phyloP scores from a whole-genome alignment of 331 rosid genomes.

The Malus hybrid region DNA sequence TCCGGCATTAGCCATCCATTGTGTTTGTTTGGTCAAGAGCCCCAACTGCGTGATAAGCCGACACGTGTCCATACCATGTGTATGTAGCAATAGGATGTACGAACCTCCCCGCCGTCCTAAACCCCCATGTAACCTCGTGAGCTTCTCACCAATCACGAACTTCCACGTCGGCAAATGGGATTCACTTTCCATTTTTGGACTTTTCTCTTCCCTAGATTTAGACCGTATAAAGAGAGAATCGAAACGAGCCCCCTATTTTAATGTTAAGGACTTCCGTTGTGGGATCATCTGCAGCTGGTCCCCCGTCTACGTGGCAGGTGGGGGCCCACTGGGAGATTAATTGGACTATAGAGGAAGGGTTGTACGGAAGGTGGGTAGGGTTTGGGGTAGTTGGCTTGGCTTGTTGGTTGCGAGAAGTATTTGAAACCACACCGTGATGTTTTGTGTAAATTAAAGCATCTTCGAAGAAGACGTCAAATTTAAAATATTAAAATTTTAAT shows the following conservation, averaged over 20 bases:
- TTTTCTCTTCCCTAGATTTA: conserved; percentile 8
- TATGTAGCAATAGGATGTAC: background rate
- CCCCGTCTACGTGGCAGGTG: conserved; percentile 36
- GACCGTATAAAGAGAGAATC: conserved; percentile 1
- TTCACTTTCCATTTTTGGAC: conserved; percentile 12
- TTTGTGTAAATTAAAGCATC: too few species aligned
- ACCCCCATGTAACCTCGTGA: background rate
- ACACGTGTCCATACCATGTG: conserved; percentile 4
- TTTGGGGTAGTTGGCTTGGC: background rate
- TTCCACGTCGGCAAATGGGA: conserved; percentile 16
- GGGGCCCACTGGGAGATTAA: background rate
- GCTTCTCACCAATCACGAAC: background rate
- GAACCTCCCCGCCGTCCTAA: conserved; percentile 16
- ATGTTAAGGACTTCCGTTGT: too few species aligned
- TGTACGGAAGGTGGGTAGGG: background rate
- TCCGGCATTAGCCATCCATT: background rate
- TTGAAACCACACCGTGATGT: too few species aligned
- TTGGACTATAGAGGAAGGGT: too few species aligned
- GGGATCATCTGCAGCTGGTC: background rate
- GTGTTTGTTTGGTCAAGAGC: conserved; percentile 1
- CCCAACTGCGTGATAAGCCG: conserved; percentile 42
- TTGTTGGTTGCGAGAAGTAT: too few species aligned
- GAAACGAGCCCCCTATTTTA: background rate
- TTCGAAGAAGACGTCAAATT: too few species aligned
- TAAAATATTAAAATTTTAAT: too few species aligned